Percentiles rank a stretch among this genome's conserved stretches.
These are phyloP conservation scores for Kwoniella mangroviensis DNA, from an alignment of 768 basidiomycete species.

Conservation along the genomic window DNA sequence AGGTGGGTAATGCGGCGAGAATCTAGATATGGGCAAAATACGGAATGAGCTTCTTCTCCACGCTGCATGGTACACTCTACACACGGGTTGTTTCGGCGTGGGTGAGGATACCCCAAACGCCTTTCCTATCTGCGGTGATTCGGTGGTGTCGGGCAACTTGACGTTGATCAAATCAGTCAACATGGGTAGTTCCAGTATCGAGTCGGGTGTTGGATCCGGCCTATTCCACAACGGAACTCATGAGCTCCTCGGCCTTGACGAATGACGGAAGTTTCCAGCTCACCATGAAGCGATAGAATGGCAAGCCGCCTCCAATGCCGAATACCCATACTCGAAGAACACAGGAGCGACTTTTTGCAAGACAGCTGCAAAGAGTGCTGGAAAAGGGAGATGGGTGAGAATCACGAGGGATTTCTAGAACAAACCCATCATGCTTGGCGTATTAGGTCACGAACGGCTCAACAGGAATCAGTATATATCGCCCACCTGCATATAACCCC, in stretches of 20 bases:
- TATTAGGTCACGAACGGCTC: too few species aligned
- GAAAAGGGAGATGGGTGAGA: constrained; percentile 77
- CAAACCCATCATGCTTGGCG: too few species aligned
- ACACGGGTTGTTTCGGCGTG: constrained; percentile 5
- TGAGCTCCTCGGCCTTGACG: background rate
- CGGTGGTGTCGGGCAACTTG: constrained; percentile 69
- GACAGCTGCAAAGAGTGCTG: constrained; percentile 74
- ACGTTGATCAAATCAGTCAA: constrained; percentile 75
- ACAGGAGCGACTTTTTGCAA: constrained; percentile 75
- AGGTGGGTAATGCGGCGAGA: constrained; percentile 55
- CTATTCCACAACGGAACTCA: constrained; percentile 62
- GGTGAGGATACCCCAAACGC: constrained; percentile 61
- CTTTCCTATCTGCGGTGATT: constrained; percentile 78
- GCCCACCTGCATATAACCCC: constrained; percentile 58
- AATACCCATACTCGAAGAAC: constrained; percentile 67
- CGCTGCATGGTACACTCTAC: background rate
- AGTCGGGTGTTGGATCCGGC: constrained; percentile 73
- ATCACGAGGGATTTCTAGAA: constrained; percentile 77
- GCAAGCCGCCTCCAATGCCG: constrained; percentile 84
- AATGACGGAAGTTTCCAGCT: constrained; percentile 37
- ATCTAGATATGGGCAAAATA: constrained; percentile 32
- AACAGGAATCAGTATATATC: background rate
- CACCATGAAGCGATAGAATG: constrained; percentile 85
- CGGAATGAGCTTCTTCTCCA: background rate
- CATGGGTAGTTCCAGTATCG: constrained; percentile 77